These are phyloP conservation scores for Basidioascus undulatus DNA, from an alignment of 768 basidiomycete species.

Conservation along the genomic window DNA sequence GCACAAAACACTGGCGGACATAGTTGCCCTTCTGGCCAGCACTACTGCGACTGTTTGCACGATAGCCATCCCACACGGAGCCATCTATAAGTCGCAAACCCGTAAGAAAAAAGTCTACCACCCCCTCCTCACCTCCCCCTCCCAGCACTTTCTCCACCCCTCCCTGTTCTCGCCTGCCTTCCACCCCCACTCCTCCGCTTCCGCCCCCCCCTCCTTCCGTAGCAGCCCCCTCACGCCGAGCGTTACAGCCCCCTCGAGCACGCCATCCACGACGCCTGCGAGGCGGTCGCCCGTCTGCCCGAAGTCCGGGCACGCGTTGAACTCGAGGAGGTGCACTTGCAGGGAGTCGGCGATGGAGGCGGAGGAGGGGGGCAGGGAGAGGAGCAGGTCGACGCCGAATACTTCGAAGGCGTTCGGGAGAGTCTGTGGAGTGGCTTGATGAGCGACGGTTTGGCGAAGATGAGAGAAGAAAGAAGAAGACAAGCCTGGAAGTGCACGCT, in stretches of 20 bases:
- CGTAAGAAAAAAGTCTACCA: too few species aligned
- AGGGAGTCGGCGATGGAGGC: constrained; percentile 13
- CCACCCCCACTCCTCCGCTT: too few species aligned
- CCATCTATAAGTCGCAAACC: too few species aligned
- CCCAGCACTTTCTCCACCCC: too few species aligned
- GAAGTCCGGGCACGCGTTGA: constrained; percentile 78
- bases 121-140: too few species aligned
- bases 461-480: background rate
- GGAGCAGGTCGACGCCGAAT: constrained; percentile 78
- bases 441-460: background rate
- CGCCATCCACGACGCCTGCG: constrained; percentile 51
- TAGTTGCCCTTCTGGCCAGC: too few species aligned
- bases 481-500: constrained; percentile 65
- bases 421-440: constrained; percentile 26
- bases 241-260: constrained; percentile 43
- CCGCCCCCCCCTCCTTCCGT: too few species aligned
- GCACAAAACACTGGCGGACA: too few species aligned
- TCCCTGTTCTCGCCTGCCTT: too few species aligned
- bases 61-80: too few species aligned
- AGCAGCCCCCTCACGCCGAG: too few species aligned
- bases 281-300: constrained; percentile 69
- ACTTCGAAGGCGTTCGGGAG: constrained; percentile 83
- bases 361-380: constrained; percentile 25
- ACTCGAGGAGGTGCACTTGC: constrained; percentile 55
- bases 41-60: too few species aligned